Percentiles rank a stretch among this genome's conserved stretches.
phyloP scores from a whole-genome alignment of 805 yeast genomes.

The Zygoascus ofunaensis region DNA sequence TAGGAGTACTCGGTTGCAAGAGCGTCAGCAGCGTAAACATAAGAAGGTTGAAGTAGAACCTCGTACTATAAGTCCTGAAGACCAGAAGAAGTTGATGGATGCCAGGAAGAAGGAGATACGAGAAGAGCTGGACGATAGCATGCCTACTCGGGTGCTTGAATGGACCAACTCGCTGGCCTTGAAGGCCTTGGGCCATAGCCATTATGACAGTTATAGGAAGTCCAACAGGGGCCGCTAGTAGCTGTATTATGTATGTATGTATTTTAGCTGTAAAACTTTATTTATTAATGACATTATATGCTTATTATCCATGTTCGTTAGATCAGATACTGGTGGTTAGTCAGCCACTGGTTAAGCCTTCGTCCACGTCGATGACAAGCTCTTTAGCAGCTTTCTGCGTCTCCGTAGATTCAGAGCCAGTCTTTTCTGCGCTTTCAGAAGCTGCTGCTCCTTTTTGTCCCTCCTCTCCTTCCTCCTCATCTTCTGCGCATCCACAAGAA shows the following conservation, averaged over 20 bases:
- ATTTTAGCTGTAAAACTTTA: not conserved
- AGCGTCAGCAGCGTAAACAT: too few relatives aligned
- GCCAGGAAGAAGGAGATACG: slow-evolving; percentile 8
- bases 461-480: slow-evolving; percentile 43
- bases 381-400: slow-evolving; percentile 9
- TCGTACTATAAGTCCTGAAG: not conserved
- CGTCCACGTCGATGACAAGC: slow-evolving; percentile 5
- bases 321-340: too few relatives aligned
- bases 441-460: too few relatives aligned
- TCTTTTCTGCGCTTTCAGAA: not conserved
- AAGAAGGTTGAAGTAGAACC: slow-evolving; percentile 6
- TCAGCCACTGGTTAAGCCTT: slow-evolving; percentile 7
- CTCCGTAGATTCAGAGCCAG: slow-evolving; percentile 4
- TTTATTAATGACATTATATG: not conserved
- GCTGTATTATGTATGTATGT: not conserved
- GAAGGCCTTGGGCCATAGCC: slow-evolving; percentile 19
- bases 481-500: slow-evolving; percentile 91
- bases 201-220: slow-evolving; percentile 24
- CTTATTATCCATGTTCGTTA: not conserved
- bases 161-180: slow-evolving; percentile 21
- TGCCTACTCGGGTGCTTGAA: slow-evolving; percentile 16
- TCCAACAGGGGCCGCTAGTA: slow-evolving; percentile 12
- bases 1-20: not conserved
- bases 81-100: not conserved
- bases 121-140: slow-evolving; percentile 9